phyloP scores from a whole-genome alignment of 305 asterid genomes.

The Solanum hybrid region DNA sequence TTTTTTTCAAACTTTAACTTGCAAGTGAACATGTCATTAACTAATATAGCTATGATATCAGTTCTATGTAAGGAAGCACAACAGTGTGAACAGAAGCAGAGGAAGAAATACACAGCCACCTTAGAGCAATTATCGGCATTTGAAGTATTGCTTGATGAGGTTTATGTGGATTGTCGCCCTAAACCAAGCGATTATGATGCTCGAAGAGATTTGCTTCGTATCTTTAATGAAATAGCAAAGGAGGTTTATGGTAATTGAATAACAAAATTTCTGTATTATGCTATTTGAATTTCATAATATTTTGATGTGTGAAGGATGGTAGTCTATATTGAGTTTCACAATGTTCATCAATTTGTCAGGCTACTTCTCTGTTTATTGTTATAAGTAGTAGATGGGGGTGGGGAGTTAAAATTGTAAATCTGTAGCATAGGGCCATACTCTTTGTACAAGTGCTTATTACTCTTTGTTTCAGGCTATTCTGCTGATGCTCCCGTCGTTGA shows the following conservation, averaged over 20 bases:
- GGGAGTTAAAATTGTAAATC: neutral
- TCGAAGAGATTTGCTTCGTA: conserved; percentile 55
- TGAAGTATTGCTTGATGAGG: conserved; percentile 57
- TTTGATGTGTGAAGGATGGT: neutral
- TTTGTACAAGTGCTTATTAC: neutral
- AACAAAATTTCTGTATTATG: neutral
- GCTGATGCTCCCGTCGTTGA: conserved; percentile 53
- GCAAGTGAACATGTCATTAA: neutral
- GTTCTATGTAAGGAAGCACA: conserved; percentile 64
- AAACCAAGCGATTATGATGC: conserved; percentile 50
- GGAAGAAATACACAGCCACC: conserved; percentile 30
- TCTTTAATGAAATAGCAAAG: conserved; percentile 72
- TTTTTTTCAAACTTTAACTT: neutral
- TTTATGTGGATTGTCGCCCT: conserved; percentile 47
- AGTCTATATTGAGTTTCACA: neutral
- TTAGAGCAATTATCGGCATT: conserved; percentile 31
- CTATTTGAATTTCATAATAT: neutral
- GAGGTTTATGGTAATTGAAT: conserved; percentile 60
- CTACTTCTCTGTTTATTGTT: neutral
- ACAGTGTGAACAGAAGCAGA: conserved; percentile 48
- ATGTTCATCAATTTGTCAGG: neutral
- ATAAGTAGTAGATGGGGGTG: neutral
- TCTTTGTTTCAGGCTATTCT: conserved; percentile 39
- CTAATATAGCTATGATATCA: conserved; percentile 19
- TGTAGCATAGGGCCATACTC: neutral